These are phyloP conservation scores for Hypsizygus ulmarius DNA, from an alignment of 1,284 basidiomycete genomes.

Conservation along the genomic window DNA sequence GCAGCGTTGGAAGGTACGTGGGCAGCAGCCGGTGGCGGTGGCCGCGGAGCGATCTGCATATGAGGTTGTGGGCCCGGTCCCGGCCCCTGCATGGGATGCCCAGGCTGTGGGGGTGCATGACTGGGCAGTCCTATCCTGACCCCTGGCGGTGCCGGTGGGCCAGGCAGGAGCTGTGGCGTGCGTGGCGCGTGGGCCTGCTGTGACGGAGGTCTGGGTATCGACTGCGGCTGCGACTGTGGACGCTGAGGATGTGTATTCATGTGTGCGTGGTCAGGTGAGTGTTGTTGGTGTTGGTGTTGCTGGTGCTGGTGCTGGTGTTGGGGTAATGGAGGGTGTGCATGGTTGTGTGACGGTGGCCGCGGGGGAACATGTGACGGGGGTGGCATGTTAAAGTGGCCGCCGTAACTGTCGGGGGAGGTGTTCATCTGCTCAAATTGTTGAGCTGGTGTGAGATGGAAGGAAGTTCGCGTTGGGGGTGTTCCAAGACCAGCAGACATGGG, in stretches of 20 bases:
- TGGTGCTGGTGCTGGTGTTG: slow-evolving; percentile 19
- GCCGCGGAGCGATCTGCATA: slow-evolving; percentile 21
- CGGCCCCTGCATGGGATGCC: slow-evolving; percentile 10
- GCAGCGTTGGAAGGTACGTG: slow-evolving; percentile 8
- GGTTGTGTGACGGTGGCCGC: slow-evolving; percentile 47
- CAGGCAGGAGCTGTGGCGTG: slow-evolving; percentile 17
- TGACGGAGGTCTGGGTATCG: slow-evolving; percentile 34
- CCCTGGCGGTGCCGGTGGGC: slow-evolving; percentile 9
- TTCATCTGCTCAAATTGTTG: slow-evolving; percentile 56
- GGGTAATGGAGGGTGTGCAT: slow-evolving; percentile 25
- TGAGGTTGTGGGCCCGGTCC: slow-evolving; percentile 6
- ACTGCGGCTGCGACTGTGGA: slow-evolving; percentile 50
- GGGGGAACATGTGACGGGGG: slow-evolving; percentile 36
- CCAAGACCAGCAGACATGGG: slow-evolving; percentile 31
- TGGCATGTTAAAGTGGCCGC: slow-evolving; percentile 33
- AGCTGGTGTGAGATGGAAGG: slow-evolving; percentile 55
- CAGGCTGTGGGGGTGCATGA: slow-evolving; percentile 7
- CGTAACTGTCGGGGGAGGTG: slow-evolving; percentile 29
- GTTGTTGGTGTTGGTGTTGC: slow-evolving; percentile 13
- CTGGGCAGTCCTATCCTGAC: slow-evolving; percentile 4
- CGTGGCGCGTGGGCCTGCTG: slow-evolving; percentile 28
- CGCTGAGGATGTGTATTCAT: slow-evolving; percentile 41
- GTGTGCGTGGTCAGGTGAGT: slow-evolving; percentile 23
- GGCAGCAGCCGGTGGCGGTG: slow-evolving; percentile 14
- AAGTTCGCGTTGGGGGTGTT: slow-evolving; percentile 32